phyloP scores from a whole-genome alignment of 2,329 filamentous ascomycete species.

The Sarocladium oryzae region DNA sequence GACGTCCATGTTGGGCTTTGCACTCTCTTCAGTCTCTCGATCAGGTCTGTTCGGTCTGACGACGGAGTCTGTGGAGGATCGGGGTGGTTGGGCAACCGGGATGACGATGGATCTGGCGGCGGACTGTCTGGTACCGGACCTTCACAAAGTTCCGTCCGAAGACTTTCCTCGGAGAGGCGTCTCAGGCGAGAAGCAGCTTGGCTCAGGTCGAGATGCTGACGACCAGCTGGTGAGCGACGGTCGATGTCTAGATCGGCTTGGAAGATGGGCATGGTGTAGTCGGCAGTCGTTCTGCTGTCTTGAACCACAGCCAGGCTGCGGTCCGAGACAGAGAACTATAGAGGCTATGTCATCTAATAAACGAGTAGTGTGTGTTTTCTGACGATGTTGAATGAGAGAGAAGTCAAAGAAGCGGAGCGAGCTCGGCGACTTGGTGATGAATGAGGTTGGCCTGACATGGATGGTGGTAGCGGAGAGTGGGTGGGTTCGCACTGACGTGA shows the following conservation, averaged over 20 bases:
- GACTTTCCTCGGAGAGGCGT: slow-evolving; percentile 51
- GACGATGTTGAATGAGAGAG: background rate
- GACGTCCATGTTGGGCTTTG: slow-evolving; percentile 71
- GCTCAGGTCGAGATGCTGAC: slow-evolving; percentile 15
- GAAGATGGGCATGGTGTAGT: slow-evolving; percentile 49
- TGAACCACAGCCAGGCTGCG: slow-evolving; percentile 16
- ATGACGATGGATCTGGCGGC: slow-evolving; percentile 13
- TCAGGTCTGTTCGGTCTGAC: slow-evolving; percentile 68
- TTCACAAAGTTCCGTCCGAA: slow-evolving; percentile 55
- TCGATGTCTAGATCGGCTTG: slow-evolving; percentile 41
- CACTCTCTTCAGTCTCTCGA: slow-evolving; percentile 74
- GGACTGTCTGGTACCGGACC: slow-evolving; percentile 44
- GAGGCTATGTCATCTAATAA: background rate
- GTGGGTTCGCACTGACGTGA: slow-evolving; percentile 7
- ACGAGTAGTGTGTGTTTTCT: background rate
- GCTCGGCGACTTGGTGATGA: slow-evolving; percentile 23
- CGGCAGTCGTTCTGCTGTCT: slow-evolving; percentile 14
- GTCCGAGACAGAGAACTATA: slow-evolving; percentile 11
- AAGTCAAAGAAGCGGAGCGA: slow-evolving; percentile 7
- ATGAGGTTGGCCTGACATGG: slow-evolving; percentile 5
- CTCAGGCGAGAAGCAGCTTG: slow-evolving; percentile 15
- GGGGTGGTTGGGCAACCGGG: slow-evolving; percentile 13
- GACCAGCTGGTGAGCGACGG: slow-evolving; percentile 15
- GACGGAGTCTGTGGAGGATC: slow-evolving; percentile 31
- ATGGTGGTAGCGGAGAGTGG: slow-evolving; percentile 1